These are phyloP conservation scores for Nothophaeocryptopus gaeumannii DNA, from an alignment of 2,329 filamentous ascomycete species.

Conservation along the genomic window DNA sequence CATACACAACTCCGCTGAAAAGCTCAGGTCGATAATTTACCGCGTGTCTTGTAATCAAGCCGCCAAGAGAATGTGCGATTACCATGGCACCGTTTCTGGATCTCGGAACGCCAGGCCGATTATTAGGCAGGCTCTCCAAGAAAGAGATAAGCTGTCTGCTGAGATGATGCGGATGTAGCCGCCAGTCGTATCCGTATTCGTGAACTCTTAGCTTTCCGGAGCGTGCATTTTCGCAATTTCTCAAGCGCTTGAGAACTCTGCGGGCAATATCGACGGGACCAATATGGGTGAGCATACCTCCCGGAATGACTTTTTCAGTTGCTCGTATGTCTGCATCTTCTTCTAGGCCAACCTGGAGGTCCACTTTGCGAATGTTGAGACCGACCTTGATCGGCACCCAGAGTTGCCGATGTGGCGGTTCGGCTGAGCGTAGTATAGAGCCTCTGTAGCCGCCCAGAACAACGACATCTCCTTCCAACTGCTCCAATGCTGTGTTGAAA, in stretches of 20 bases:
- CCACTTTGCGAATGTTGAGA: conserved; percentile 84
- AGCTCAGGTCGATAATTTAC: conserved; percentile 82
- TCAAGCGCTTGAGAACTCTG: conserved; percentile 73
- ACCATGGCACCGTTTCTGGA: conserved; percentile 69
- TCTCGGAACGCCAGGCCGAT: conserved; percentile 54
- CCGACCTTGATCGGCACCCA: conserved; percentile 95
- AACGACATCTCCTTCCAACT: conserved; percentile 79
- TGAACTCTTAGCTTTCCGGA: conserved; percentile 72
- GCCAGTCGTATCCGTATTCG: conserved; percentile 95
- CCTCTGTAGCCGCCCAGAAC: conserved; percentile 88
- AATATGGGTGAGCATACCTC: conserved; percentile 86
- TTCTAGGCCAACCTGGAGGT: conserved; percentile 80
- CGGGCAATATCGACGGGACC: conserved; percentile 87
- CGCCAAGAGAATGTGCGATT: conserved; percentile 83
- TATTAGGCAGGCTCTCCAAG: conserved; percentile 71
- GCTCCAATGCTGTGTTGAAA: conserved; percentile 57
- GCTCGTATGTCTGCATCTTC: conserved; percentile 76
- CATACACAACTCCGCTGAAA: conserved; percentile 81
- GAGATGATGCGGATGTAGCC: conserved; percentile 74
- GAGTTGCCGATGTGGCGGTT: conserved; percentile 77
- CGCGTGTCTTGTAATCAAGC: conserved; percentile 81
- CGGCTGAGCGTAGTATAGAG: conserved; percentile 80
- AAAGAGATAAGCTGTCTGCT: conserved; percentile 70
- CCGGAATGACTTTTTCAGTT: conserved; percentile 77
- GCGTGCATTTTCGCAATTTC: conserved; percentile 69